A percentile compares a stretch with the other conserved stretches of the same genome.
phyloP scores from a whole-genome alignment of 345 rosid genomes.

The Eucalyptus polyanthemos region DNA sequence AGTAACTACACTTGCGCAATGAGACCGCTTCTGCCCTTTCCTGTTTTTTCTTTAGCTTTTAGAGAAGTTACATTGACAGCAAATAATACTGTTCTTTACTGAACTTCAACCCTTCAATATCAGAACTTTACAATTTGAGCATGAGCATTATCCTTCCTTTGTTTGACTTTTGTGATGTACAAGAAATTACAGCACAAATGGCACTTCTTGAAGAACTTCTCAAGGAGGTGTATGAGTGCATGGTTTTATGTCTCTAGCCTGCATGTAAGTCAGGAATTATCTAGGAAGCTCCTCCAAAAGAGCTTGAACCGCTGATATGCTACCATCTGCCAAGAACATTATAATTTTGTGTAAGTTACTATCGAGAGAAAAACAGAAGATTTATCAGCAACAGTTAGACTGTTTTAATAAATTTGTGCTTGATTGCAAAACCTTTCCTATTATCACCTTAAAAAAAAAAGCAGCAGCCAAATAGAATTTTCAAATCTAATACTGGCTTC shows the following conservation, averaged over 20 bases:
- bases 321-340: slow-evolving; percentile 30
- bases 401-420: neutral
- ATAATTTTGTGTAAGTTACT: neutral
- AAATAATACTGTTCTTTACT: neutral
- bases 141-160: neutral
- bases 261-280: slow-evolving; percentile 56
- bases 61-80: neutral
- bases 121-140: neutral
- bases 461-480: neutral
- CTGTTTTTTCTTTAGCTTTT: neutral
- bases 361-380: neutral
- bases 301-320: slow-evolving; percentile 60
- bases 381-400: neutral
- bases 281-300: slow-evolving; percentile 76
- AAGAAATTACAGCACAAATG: neutral
- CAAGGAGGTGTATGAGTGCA: neutral
- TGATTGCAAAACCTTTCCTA: neutral
- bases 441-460: neutral
- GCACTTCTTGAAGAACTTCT: neutral
- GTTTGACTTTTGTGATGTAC: neutral
- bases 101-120: neutral
- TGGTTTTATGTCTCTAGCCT: slow-evolving; percentile 39
- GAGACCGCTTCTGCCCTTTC: neutral
- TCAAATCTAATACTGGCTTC: neutral
- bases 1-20: neutral